These are phyloP conservation scores for Yamadazyma triangularis DNA, from an alignment of 1,139 yeast genomes.

Conservation along the genomic window DNA sequence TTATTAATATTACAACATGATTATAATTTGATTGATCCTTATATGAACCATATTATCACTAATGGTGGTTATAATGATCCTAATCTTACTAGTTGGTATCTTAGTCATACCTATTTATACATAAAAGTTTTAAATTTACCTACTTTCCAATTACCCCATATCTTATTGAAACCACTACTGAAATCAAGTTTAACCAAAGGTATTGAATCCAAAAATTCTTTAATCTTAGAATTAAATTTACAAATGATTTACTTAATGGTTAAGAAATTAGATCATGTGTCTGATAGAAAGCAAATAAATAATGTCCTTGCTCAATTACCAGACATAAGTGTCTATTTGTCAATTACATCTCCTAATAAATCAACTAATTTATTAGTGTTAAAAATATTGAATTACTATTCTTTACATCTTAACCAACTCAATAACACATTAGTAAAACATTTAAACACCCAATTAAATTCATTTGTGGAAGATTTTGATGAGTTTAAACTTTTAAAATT, in stretches of 20 bases:
- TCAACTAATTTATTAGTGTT: slow-evolving; percentile 5
- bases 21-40: slow-evolving; percentile 76
- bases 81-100: slow-evolving; percentile 73
- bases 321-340: slow-evolving; percentile 7
- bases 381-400: slow-evolving; percentile 7
- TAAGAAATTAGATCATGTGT: slow-evolving; percentile 42
- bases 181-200: slow-evolving; percentile 56
- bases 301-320: slow-evolving; percentile 9
- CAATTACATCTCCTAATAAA: slow-evolving; percentile 3
- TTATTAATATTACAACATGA: slow-evolving; percentile 46
- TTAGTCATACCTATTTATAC: slow-evolving; percentile 64
- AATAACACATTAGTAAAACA: slow-evolving; percentile 4
- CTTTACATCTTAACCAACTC: not conserved
- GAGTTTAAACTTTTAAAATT: slow-evolving; percentile 8
- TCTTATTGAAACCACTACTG: slow-evolving; percentile 66
- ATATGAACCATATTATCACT: slow-evolving; percentile 50
- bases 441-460: slow-evolving; percentile 4
- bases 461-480: slow-evolving; percentile 7
- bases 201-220: slow-evolving; percentile 37
- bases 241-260: slow-evolving; percentile 43
- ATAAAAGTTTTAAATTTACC: slow-evolving; percentile 55
- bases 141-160: slow-evolving; percentile 48
- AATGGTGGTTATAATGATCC: slow-evolving; percentile 67
- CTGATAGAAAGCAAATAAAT: slow-evolving; percentile 11
- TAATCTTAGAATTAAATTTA: slow-evolving; percentile 17